Evolutionary conservation across 768 basidiomycete species (phyloP).

Genomic region (Suillus americanus): DNA sequence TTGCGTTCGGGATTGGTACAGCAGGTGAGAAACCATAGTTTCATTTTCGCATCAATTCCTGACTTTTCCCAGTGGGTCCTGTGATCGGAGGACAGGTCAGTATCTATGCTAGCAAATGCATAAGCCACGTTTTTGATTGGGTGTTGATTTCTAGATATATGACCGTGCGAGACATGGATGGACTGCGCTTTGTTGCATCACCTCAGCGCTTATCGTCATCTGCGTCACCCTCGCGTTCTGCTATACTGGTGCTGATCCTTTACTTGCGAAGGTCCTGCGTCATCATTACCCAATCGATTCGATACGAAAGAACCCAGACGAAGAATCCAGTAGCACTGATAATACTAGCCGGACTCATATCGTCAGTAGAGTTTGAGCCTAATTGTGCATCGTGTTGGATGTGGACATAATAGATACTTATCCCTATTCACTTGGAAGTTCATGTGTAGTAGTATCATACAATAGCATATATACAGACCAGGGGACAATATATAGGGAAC

Average conservation of each 20-base stretch:
- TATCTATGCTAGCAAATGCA: constrained; percentile 6
- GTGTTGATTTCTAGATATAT: constrained; percentile 48
- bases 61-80: constrained; percentile 55
- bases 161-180: constrained; percentile 56
- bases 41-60: background rate
- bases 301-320: background rate
- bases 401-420: background rate
- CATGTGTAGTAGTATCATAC: constrained; percentile 10
- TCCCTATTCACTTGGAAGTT: constrained; percentile 8
- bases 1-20: constrained; percentile 67
- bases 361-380: background rate
- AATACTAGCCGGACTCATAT: background rate
- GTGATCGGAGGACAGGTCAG: constrained; percentile 65
- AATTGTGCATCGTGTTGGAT: background rate
- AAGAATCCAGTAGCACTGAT: background rate
- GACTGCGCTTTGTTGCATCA: constrained; percentile 54
- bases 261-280: constrained; percentile 31
- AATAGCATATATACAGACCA: constrained; percentile 3
- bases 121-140: constrained; percentile 4
- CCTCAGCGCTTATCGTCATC: constrained; percentile 40
- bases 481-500: constrained; percentile 1
- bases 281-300: constrained; percentile 10
- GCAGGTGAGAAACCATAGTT: constrained; percentile 41
- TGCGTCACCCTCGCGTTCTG: constrained; percentile 40
- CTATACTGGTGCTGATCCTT: constrained; percentile 50